Evolutionary conservation across 495 filamentous ascomycete species (phyloP).

Genomic region (Clohesyomyces aquaticus): DNA sequence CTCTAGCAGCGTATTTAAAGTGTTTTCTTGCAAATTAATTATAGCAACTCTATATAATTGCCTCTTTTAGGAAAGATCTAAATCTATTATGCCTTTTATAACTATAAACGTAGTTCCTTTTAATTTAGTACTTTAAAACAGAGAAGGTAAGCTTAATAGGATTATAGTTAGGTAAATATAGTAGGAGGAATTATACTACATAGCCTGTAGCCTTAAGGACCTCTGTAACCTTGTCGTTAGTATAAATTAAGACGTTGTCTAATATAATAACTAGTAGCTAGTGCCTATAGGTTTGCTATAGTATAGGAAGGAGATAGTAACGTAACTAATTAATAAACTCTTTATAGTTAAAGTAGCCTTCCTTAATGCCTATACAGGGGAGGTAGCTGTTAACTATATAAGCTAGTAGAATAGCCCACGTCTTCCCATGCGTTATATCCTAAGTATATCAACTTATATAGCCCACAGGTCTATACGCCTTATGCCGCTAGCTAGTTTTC

Average conservation of each 20-base stretch:
- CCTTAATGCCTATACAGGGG: conserved; percentile 13
- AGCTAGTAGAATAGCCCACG: conserved; percentile 12
- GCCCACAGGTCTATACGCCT: conserved; percentile 10
- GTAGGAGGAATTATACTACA: background rate
- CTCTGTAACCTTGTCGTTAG: background rate
- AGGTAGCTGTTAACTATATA: conserved; percentile 17
- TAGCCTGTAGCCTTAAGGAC: background rate
- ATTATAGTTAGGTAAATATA: conserved; percentile 43
- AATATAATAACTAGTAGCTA: conserved; percentile 2
- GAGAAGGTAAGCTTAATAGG: conserved; percentile 42
- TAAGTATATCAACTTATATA: background rate
- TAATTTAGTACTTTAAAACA: conserved; percentile 21
- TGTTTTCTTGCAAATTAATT: conserved; percentile 6
- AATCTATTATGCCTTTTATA: background rate
- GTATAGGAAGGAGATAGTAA: background rate
- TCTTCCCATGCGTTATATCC: background rate
- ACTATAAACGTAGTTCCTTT: background rate
- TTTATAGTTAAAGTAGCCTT: conserved; percentile 9
- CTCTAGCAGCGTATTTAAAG: conserved; percentile 6
- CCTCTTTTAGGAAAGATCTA: background rate
- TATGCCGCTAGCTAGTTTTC: conserved; percentile 18
- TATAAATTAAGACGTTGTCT: conserved; percentile 15
- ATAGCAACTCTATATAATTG: background rate
- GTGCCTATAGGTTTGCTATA: background rate
- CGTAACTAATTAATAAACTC: conserved; percentile 10